phyloP scores from a whole-genome alignment of 495 filamentous ascomycete genomes.

The Xylaria grammica region DNA sequence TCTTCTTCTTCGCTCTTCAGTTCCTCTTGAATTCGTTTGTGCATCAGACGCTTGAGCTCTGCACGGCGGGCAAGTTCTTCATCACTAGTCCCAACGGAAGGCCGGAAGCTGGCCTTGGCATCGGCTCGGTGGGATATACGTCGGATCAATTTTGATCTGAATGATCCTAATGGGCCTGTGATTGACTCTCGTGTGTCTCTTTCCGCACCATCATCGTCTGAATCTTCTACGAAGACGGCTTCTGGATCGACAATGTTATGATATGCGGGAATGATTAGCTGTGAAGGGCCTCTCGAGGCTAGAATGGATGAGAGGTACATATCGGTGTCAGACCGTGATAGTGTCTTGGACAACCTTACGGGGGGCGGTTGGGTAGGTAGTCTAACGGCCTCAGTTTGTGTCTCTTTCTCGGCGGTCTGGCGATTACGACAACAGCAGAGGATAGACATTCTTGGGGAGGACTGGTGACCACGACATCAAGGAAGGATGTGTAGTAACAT shows the following conservation, averaged over 20 bases:
- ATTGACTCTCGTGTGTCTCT: constrained; percentile 34
- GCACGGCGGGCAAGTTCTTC: constrained; percentile 56
- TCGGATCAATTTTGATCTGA: constrained; percentile 48
- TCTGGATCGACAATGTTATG: constrained; percentile 35
- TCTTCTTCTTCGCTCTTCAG: constrained; percentile 47
- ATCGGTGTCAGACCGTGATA: constrained; percentile 26
- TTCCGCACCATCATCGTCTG: constrained; percentile 45
- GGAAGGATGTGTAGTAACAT: constrained; percentile 18
- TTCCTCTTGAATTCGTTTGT: constrained; percentile 59
- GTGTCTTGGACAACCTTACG: constrained; percentile 29
- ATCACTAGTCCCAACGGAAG: constrained; percentile 49
- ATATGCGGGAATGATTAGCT: constrained; percentile 26
- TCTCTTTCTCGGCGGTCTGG: constrained; percentile 29
- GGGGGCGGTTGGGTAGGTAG: constrained; percentile 35
- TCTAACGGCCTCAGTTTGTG: constrained; percentile 23
- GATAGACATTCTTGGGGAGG: constrained; percentile 40
- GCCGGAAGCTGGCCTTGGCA: constrained; percentile 42
- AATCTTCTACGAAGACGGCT: constrained; percentile 48
- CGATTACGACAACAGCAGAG: constrained; percentile 45
- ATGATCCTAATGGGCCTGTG: constrained; percentile 43
- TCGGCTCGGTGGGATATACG: constrained; percentile 52
- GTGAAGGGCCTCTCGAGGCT: constrained; percentile 24
- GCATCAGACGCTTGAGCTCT: constrained; percentile 55
- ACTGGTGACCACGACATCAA: constrained; percentile 17
- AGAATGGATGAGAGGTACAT: constrained; percentile 25